Evolutionary conservation across 768 basidiomycete species (phyloP).

Genomic region (Paxillus rubicundulus): DNA sequence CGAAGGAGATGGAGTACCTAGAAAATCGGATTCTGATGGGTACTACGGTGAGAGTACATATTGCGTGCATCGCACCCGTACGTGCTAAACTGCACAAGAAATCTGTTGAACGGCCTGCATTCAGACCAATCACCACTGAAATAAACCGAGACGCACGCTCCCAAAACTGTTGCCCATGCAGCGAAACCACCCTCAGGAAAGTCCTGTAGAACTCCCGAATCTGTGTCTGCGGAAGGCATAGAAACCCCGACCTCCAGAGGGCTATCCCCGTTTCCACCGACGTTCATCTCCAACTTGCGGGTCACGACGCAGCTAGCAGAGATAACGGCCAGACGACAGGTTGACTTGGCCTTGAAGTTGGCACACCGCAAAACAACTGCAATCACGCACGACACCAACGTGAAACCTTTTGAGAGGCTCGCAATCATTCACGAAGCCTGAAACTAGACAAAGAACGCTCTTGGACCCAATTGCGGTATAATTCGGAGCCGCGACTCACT

Average conservation of each 20-base stretch:
- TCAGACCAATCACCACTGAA: neutral
- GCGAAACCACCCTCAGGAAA: slow-evolving; percentile 29
- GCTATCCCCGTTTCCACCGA: neutral
- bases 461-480: too few relatives aligned
- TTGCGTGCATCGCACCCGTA: slow-evolving; percentile 29
- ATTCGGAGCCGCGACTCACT: too few relatives aligned
- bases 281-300: neutral
- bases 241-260: neutral
- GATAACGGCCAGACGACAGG: too few relatives aligned
- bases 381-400: too few relatives aligned
- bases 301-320: neutral
- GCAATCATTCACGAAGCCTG: too few relatives aligned
- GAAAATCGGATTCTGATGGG: neutral
- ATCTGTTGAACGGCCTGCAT: slow-evolving; percentile 19
- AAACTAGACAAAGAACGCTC: too few relatives aligned
- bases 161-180: slow-evolving; percentile 31
- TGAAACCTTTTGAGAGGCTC: too few relatives aligned
- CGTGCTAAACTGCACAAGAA: slow-evolving; percentile 39
- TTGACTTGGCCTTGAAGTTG: too few relatives aligned
- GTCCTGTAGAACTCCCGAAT: neutral
- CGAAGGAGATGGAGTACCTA: slow-evolving; percentile 40
- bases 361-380: too few relatives aligned
- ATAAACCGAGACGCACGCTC: slow-evolving; percentile 24
- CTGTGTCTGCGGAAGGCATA: neutral
- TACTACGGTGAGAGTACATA: neutral